Evolutionary conservation across 176 grass and related monocot genomes (phyloP).

Genomic region (Urochloa ruziziensis): DNA sequence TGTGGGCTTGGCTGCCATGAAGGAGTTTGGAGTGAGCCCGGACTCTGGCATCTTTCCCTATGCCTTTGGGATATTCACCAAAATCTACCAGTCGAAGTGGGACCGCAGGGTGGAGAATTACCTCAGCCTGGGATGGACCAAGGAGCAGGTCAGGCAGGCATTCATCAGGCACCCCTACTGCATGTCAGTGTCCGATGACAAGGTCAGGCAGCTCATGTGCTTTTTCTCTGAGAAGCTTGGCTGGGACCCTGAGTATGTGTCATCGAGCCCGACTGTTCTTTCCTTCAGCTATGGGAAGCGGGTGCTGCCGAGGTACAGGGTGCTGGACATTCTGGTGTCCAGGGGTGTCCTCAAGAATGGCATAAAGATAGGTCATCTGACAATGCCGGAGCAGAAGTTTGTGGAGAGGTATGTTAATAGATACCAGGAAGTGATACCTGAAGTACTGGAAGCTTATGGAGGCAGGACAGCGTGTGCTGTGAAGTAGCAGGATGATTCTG

Average conservation of each 20-base stretch:
- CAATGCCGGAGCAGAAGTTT: slow-evolving; percentile 31
- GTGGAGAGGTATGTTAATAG: slow-evolving; percentile 31
- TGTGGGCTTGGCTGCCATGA: slow-evolving; percentile 21
- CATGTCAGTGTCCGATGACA: slow-evolving; percentile 49
- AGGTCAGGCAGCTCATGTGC: slow-evolving; percentile 40
- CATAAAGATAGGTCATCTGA: slow-evolving; percentile 7
- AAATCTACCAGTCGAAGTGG: slow-evolving; percentile 9
- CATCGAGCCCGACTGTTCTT: slow-evolving; percentile 11
- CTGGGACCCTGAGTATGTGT: slow-evolving; percentile 34
- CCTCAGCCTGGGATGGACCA: slow-evolving; percentile 56
- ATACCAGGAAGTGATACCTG: slow-evolving; percentile 34
- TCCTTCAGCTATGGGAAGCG: slow-evolving; percentile 58
- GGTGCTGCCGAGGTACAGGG: slow-evolving; percentile 40
- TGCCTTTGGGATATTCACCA: slow-evolving; percentile 33
- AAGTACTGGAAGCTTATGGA: slow-evolving; percentile 43
- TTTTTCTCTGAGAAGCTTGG: slow-evolving; percentile 50
- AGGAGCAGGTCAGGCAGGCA: slow-evolving; percentile 38
- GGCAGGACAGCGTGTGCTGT: background rate
- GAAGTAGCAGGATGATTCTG: slow-evolving; percentile 3
- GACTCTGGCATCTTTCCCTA: slow-evolving; percentile 35
- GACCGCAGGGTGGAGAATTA: slow-evolving; percentile 42
- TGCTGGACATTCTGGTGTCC: slow-evolving; percentile 41
- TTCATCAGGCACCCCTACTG: slow-evolving; percentile 52
- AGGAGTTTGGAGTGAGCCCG: slow-evolving; percentile 33
- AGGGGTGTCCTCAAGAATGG: slow-evolving; percentile 15